phyloP scores from a whole-genome alignment of 306 rosid genomes.

The Glycyrrhiza uralensis region DNA sequence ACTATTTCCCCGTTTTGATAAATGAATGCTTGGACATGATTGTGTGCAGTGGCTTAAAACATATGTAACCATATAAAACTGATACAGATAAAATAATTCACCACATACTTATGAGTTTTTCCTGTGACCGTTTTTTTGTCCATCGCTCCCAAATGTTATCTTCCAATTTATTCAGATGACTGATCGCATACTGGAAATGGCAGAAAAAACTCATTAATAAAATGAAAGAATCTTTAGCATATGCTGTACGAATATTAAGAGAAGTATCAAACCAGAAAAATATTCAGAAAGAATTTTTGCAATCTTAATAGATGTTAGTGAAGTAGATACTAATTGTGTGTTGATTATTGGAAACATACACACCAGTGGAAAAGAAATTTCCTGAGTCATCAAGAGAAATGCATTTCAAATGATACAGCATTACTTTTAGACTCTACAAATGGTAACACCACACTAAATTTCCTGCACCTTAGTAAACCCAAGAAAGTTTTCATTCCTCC shows the following conservation, averaged over 20 bases:
- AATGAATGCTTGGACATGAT: too few relatives aligned
- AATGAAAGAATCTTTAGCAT: conserved; percentile 13
- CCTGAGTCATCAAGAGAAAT: too few relatives aligned
- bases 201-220: conserved; percentile 29
- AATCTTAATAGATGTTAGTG: background rate
- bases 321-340: too few relatives aligned
- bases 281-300: background rate
- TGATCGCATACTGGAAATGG: conserved; percentile 74
- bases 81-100: background rate
- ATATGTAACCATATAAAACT: background rate
- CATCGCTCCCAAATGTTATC: conserved; percentile 94
- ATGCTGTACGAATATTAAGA: background rate
- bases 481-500: too few relatives aligned
- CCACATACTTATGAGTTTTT: conserved; percentile 56
- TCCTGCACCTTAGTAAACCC: too few relatives aligned
- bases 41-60: background rate
- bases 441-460: too few relatives aligned
- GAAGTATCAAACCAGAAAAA: background rate
- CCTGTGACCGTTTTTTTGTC: conserved; percentile 63
- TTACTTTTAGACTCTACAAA: too few relatives aligned
- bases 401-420: too few relatives aligned
- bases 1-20: too few relatives aligned
- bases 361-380: too few relatives aligned
- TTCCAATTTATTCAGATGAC: conserved; percentile 87
- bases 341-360: too few relatives aligned